Percentiles rank a stretch among this genome's conserved stretches.
phyloP scores from a whole-genome alignment of 257 asterid genomes.

The Solanum chiquidenum region DNA sequence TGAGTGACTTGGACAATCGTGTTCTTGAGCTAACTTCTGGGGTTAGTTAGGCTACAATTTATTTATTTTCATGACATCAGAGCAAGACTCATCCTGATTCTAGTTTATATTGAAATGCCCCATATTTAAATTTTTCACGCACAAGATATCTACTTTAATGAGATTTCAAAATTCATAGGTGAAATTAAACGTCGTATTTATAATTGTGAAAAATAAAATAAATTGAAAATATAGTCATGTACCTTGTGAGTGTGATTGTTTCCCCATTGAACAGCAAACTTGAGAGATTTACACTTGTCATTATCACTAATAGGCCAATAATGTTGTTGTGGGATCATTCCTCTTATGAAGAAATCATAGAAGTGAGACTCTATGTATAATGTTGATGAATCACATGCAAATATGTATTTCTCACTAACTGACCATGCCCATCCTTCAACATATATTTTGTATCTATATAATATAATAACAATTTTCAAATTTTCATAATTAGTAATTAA shows the following conservation, averaged over 20 bases:
- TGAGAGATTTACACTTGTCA: constrained; percentile 3
- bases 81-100: neutral
- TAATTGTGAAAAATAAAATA: neutral
- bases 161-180: neutral
- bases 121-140: neutral
- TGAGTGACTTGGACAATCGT: neutral
- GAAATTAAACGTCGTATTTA: neutral
- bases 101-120: neutral
- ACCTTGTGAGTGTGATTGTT: neutral
- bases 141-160: neutral
- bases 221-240: neutral
- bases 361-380: neutral
- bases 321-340: neutral
- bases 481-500: neutral
- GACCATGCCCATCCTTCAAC: constrained; percentile 9
- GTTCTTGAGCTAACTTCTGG: neutral
- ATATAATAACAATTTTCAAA: neutral
- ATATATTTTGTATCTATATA: constrained; percentile 1
- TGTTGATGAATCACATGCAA: constrained; percentile 3
- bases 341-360: constrained; percentile 10
- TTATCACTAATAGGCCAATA: constrained; percentile 1
- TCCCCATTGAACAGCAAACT: constrained; percentile 11
- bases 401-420: constrained; percentile 3
- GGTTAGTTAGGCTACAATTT: neutral
- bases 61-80: neutral